Evolutionary conservation across 2,329 filamentous ascomycete genomes (phyloP).

Genomic region (Curvularia verruculosa): DNA sequence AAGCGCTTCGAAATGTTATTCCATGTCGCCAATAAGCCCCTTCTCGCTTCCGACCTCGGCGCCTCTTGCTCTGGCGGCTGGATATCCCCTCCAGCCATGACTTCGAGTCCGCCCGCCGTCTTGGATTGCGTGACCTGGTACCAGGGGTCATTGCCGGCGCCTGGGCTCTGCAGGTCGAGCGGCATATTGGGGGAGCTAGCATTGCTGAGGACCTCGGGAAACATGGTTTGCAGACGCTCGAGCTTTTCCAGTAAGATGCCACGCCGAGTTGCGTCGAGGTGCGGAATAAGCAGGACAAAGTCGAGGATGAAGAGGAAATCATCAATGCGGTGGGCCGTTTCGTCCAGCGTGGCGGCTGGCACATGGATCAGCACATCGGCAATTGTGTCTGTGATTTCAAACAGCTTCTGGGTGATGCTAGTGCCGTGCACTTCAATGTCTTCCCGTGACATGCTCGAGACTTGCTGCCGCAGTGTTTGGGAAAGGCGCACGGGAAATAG

Average conservation of each 20-base stretch:
- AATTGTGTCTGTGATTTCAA: conserved; percentile 66
- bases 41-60: conserved; percentile 20
- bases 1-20: conserved; percentile 44
- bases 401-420: conserved; percentile 64
- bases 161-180: conserved; percentile 36
- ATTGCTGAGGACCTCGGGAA: conserved; percentile 43
- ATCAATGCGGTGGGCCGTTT: conserved; percentile 57
- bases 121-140: conserved; percentile 44
- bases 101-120: conserved; percentile 36
- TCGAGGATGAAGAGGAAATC: conserved; percentile 61
- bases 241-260: conserved; percentile 54
- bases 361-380: conserved; percentile 63
- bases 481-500: conserved; percentile 55
- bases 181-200: conserved; percentile 41
- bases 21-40: conserved; percentile 37
- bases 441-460: conserved; percentile 51
- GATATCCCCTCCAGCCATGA: conserved; percentile 23
- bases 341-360: conserved; percentile 54
- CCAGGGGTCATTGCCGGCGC: conserved; percentile 41
- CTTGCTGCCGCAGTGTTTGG: conserved; percentile 51
- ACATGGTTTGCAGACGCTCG: conserved; percentile 45
- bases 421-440: conserved; percentile 63
- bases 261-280: conserved; percentile 55
- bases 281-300: conserved; percentile 58
- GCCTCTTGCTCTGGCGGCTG: conserved; percentile 12